Conservation (phyloP, 352 stramenopile genomes). For the Thalassiosira sp. region DNA sequence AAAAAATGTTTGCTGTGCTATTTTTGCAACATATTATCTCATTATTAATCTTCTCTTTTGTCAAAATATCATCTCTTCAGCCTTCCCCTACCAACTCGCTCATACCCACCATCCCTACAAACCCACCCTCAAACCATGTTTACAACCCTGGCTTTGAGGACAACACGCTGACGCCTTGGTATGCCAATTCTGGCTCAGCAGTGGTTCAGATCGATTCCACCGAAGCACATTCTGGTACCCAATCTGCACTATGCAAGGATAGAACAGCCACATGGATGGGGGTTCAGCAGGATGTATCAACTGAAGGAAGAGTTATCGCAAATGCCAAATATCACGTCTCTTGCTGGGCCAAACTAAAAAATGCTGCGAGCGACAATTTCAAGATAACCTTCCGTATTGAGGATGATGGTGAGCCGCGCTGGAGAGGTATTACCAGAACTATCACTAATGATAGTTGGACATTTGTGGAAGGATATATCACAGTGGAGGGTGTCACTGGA, state of each 20-base stretch:
- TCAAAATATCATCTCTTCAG: too few species aligned
- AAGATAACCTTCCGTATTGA: background rate
- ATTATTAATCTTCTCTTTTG: too few species aligned
- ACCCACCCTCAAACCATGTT: background rate
- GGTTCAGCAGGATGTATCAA: background rate
- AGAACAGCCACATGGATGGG: background rate
- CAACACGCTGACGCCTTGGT: background rate
- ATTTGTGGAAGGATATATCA: too few species aligned
- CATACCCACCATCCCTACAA: too few species aligned
- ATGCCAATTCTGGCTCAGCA: background rate
- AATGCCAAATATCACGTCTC: background rate
- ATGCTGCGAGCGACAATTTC: background rate
- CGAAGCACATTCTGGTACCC: background rate
- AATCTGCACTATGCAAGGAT: background rate
- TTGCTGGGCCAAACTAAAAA: constrained; percentile 2
- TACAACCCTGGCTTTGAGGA: background rate
- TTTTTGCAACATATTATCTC: too few species aligned
- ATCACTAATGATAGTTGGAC: too few species aligned
- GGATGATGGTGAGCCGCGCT: background rate
- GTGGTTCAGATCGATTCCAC: background rate
- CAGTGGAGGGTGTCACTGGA: too few species aligned
- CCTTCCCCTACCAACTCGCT: too few species aligned
- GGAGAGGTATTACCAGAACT: too few species aligned
- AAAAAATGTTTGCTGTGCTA: too few species aligned
- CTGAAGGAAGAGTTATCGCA: background rate